phyloP scores from a whole-genome alignment of 2,329 filamentous ascomycete species.

The Orbilia quercus region DNA sequence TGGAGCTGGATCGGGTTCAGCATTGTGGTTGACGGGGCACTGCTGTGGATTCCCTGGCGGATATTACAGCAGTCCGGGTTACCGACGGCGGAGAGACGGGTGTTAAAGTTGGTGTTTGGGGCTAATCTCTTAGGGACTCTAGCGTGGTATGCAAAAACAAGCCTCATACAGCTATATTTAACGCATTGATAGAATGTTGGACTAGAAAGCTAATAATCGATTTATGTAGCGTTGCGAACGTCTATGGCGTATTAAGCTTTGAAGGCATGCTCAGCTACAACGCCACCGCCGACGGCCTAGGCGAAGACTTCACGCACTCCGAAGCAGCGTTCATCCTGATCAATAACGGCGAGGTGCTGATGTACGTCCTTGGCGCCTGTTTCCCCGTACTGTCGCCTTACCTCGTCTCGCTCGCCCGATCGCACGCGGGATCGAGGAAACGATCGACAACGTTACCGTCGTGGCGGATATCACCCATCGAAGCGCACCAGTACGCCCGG shows the following conservation, averaged over 20 bases:
- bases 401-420: conserved; percentile 45
- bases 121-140: conserved; percentile 50
- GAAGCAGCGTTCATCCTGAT: conserved; percentile 52
- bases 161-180: too few relatives aligned
- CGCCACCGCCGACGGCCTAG: conserved; percentile 11
- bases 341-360: conserved; percentile 50
- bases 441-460: conserved; percentile 50
- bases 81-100: conserved; percentile 37
- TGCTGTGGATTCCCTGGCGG: conserved; percentile 48
- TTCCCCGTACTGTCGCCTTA: conserved; percentile 54
- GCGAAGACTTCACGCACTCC: conserved; percentile 52
- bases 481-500: conserved; percentile 28
- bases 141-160: conserved; percentile 43
- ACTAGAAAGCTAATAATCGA: too few relatives aligned
- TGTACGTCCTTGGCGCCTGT: conserved; percentile 52
- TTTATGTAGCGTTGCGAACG: conserved; percentile 29
- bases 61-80: conserved; percentile 37
- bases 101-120: conserved; percentile 45
- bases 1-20: conserved; percentile 51
- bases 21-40: conserved; percentile 24
- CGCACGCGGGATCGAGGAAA: conserved; percentile 29
- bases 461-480: conserved; percentile 32
- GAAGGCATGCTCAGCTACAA: conserved; percentile 17
- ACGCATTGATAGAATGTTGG: too few relatives aligned
- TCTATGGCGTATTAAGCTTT: conserved; percentile 44